Conservation (phyloP, 768 basidiomycete genomes). For the Lactarius trivialis region DNA sequence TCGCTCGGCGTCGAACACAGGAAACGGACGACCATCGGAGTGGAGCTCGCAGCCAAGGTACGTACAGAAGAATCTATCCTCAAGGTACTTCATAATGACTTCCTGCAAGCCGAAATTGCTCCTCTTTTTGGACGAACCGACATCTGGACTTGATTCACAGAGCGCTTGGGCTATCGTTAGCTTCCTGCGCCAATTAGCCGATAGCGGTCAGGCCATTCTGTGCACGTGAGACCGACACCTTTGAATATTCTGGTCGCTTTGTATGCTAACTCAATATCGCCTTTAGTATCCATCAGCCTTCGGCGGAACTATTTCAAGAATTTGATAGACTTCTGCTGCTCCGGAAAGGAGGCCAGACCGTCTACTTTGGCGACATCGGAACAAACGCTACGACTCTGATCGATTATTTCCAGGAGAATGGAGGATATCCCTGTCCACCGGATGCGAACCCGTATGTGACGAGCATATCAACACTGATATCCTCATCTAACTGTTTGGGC, state of each 20-base stretch:
- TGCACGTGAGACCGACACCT: constrained; percentile 56
- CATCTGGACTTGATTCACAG: constrained; percentile 79
- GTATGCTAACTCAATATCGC: not conserved
- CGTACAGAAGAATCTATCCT: not conserved
- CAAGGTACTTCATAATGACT: not conserved
- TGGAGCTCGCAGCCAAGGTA: constrained; percentile 77
- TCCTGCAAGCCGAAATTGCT: constrained; percentile 57
- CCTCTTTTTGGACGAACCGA: constrained; percentile 86
- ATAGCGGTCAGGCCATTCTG: constrained; percentile 82
- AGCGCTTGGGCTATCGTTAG: constrained; percentile 77
- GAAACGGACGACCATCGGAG: constrained; percentile 81
- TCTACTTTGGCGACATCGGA: constrained; percentile 68
- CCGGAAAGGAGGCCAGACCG: constrained; percentile 64
- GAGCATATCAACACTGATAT: not conserved
- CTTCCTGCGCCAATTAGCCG: constrained; percentile 70
- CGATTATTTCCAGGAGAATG: constrained; percentile 69
- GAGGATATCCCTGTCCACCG: constrained; percentile 52
- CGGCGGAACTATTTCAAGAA: constrained; percentile 75
- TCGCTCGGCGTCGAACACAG: constrained; percentile 62
- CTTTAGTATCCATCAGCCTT: constrained; percentile 51
- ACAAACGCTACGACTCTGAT: constrained; percentile 53
- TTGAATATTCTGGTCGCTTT: not conserved
- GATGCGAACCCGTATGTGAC: constrained; percentile 58
- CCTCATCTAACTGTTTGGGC: not conserved
- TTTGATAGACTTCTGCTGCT: constrained; percentile 78